These are phyloP conservation scores for Yamadazyma diospyri DNA, from an alignment of 1,139 yeast species.

Conservation along the genomic window DNA sequence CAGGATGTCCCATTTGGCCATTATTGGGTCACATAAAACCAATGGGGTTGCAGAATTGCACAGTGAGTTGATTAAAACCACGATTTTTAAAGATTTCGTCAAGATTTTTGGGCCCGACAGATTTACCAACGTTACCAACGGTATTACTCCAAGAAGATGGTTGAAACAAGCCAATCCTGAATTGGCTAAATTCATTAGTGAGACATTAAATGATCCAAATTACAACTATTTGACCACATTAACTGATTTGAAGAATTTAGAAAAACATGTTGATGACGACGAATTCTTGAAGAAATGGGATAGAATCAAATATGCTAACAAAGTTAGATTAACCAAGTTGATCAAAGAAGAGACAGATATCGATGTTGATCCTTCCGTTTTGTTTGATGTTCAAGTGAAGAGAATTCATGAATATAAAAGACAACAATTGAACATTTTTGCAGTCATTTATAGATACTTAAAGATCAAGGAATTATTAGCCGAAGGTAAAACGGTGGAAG, in stretches of 20 bases:
- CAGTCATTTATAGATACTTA: conserved; percentile 80
- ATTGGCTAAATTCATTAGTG: conserved; percentile 67
- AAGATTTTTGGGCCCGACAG: conserved; percentile 74
- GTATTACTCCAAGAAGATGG: conserved; percentile 97
- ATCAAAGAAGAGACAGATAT: conserved; percentile 66
- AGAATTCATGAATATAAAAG: conserved; percentile 95
- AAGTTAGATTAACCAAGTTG: conserved; percentile 63
- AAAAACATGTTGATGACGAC: conserved; percentile 62
- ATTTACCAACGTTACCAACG: conserved; percentile 90
- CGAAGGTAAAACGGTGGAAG: conserved; percentile 43
- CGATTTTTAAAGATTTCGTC: conserved; percentile 89
- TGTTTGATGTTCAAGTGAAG: conserved; percentile 91
- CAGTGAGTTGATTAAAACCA: conserved; percentile 84
- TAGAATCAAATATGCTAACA: conserved; percentile 66
- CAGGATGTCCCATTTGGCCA: conserved; percentile 90
- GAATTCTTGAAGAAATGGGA: conserved; percentile 72
- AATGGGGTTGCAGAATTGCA: conserved; percentile 96
- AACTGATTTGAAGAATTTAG: conserved; percentile 64
- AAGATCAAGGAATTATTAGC: conserved; percentile 65
- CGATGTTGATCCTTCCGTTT: conserved; percentile 67
- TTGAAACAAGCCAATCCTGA: conserved; percentile 88
- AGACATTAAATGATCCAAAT: conserved; percentile 59
- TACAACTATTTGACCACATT: conserved; percentile 70
- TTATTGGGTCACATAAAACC: conserved; percentile 88
- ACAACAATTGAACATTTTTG: conserved; percentile 89